Evolutionary conservation across 2,329 filamentous ascomycete species (phyloP), one percentile per base, ranked within the genome.

Genomic region (Sphaerostilbella broomeana): DNA sequence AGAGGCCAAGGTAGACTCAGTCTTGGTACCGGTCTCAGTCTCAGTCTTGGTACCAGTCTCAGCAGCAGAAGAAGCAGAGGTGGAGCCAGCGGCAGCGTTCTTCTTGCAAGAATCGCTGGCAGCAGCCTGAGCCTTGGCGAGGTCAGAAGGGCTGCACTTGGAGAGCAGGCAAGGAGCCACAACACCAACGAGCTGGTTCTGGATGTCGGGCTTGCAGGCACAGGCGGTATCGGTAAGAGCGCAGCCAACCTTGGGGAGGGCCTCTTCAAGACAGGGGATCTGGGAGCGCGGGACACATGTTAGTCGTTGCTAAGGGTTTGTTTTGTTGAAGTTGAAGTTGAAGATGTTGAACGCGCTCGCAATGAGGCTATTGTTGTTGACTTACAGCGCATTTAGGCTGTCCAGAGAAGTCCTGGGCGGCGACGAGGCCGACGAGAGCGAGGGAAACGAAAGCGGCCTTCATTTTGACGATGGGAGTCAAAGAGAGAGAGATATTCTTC

Each of bases 341-440:
- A 33, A 6, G 15, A 33, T 33, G 27, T 7, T 15, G 16, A 9
- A 15, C n/a, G 13, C 7, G 27, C 7, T 7, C 27, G 20, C 15
- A 20, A 11, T 18, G 15, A 15, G 26, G 27, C n/a, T n/a, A n/a
- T n/a, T n/a, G n/a, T n/a, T n/a, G n/a, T n/a, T n/a, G n/a, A 58
- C 65, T 46, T 62, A 70, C 66, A 49, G 65, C 63, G 47, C 67
- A 69, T 5, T 49, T 13, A 32, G 65, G 61, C 40, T 61, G 47
- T 25, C 53, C 59, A 18, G 44, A 27, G 35, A 67, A 53, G 48
- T 61, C 47, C 51, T 68, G 63, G 21, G 63, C 65, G 35, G 58
- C 56, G 28, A 56, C 63, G 25, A 67, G 44, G 53, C 62, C 55
- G 34, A 53, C 57, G 26, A 51, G 48, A 42, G 56, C 58, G 35